Conservation (phyloP, 2,329 filamentous ascomycete species). For the Aureobasidium sp. region DNA sequence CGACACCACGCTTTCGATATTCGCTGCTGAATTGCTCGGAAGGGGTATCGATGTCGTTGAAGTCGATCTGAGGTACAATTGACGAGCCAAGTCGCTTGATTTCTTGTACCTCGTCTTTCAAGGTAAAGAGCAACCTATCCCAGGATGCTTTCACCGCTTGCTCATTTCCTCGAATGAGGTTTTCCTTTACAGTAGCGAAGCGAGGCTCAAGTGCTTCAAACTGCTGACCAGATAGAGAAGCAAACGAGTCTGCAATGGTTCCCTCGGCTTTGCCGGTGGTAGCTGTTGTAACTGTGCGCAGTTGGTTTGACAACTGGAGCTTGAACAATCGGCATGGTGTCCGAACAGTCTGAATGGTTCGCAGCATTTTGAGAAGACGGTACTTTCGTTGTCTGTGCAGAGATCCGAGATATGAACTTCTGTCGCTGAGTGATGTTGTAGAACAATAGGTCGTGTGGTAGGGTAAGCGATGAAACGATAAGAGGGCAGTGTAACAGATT, state of each 20-base stretch:
- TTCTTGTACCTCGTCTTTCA: constrained; percentile 37
- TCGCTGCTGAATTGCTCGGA: constrained; percentile 48
- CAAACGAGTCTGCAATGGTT: constrained; percentile 44
- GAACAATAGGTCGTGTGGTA: neutral
- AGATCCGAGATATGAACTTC: neutral
- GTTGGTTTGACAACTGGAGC: neutral
- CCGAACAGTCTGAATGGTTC: neutral
- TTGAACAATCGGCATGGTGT: neutral
- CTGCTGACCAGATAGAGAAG: constrained; percentile 38
- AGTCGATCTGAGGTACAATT: constrained; percentile 39
- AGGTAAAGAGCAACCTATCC: constrained; percentile 34
- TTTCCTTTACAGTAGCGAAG: constrained; percentile 37
- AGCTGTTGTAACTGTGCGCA: constrained; percentile 18
- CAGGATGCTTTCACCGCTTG: constrained; percentile 37
- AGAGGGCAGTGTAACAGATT: neutral
- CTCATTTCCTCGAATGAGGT: constrained; percentile 41
- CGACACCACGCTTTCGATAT: constrained; percentile 48
- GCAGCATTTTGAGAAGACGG: neutral
- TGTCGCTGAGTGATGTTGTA: neutral
- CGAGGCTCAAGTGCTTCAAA: constrained; percentile 37
- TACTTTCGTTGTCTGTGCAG: neutral
- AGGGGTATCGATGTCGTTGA: constrained; percentile 37
- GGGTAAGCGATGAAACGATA: neutral
- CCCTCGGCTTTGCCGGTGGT: constrained; percentile 35
- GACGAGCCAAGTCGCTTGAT: constrained; percentile 35